Evolutionary conservation across 768 basidiomycete species (phyloP), one percentile per base, ranked within the genome.

Genomic region (Tylopilus sp.): DNA sequence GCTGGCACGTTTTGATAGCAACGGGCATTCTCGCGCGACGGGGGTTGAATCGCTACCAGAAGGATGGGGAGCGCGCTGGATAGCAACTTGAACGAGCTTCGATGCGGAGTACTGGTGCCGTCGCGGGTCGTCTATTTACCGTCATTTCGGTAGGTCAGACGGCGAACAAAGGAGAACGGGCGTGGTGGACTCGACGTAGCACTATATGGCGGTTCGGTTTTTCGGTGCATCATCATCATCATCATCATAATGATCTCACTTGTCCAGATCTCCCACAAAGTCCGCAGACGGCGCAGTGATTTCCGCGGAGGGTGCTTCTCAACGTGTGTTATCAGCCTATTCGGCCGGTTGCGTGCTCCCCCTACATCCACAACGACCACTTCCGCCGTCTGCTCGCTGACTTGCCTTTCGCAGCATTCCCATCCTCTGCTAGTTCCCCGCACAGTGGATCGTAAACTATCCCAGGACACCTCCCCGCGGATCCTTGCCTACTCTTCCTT

Each of bases 401-500:
- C 55, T 58, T 60, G 13, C 57, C 47, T 40, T 60, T 50, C 50
- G 50, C 48, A 51, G 43, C 30, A 44, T 57, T 56, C 33, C 11
- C 55, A 47, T 48, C 42, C 35, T n/a, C n/a, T n/a, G n/a, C 48
- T 40, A 54, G 54, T 57, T 60, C 67, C 65, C 67, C 65, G 59
- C 60, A 69, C 53, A 45, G 47, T 53, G 62, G 61, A 51, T 66
- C 60, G 50, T 51, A 46, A 67, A 57, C 50, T 61, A n/a, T 64
- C 59, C 60, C 59, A 62, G 59, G 62, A 21, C 53, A 44, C 53
- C 65, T 63, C 53, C 65, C 65, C 61, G 66, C 67, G 66, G 65
- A 67, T 67, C 66, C 67, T 46, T 57, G 48, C 17, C 46, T 47
- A 54, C 50, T 51, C 40, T 48, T 47, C 51, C 20, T 40, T 40